Conservation (phyloP, 2,329 filamentous ascomycete species). For the Sporothrix pallida region DNA sequence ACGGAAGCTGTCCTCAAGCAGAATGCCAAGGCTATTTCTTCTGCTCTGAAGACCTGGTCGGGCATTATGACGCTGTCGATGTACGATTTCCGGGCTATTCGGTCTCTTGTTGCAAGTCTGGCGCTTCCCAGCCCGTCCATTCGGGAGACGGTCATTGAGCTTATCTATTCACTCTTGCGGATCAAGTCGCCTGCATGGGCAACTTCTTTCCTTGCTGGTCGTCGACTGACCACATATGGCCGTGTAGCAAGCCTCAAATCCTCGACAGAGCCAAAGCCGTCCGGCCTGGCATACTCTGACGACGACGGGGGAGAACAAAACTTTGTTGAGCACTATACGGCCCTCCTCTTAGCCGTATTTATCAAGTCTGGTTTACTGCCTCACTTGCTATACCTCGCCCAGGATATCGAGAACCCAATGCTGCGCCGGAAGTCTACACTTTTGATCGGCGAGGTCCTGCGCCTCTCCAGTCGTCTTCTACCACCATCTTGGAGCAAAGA, state of each 20-base stretch:
- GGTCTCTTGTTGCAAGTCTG: constrained; percentile 74
- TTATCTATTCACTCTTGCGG: constrained; percentile 78
- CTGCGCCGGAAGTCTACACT: constrained; percentile 89
- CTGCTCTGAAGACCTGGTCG: constrained; percentile 90
- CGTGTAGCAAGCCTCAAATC: constrained; percentile 83
- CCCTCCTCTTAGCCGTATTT: constrained; percentile 82
- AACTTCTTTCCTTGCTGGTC: constrained; percentile 89
- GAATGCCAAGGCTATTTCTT: constrained; percentile 90
- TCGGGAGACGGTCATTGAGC: constrained; percentile 81
- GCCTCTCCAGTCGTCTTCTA: constrained; percentile 83
- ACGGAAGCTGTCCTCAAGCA: constrained; percentile 73
- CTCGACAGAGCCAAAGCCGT: constrained; percentile 50
- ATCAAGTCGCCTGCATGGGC: constrained; percentile 97
- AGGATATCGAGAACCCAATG: constrained; percentile 69
- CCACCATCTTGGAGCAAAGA: constrained; percentile 82
- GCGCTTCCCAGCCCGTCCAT: constrained; percentile 62
- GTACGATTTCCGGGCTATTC: constrained; percentile 83
- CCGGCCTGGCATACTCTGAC: constrained; percentile 58
- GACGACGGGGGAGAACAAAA: constrained; percentile 77
- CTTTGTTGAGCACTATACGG: constrained; percentile 92
- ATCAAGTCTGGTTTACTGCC: constrained; percentile 78
- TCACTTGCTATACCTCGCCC: constrained; percentile 67
- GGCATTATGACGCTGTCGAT: constrained; percentile 87
- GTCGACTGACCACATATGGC: constrained; percentile 94
- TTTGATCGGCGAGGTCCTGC: constrained; percentile 87